Conservation (phyloP, 2,329 filamentous ascomycete genomes). For the Colletotrichum spinosum region DNA sequence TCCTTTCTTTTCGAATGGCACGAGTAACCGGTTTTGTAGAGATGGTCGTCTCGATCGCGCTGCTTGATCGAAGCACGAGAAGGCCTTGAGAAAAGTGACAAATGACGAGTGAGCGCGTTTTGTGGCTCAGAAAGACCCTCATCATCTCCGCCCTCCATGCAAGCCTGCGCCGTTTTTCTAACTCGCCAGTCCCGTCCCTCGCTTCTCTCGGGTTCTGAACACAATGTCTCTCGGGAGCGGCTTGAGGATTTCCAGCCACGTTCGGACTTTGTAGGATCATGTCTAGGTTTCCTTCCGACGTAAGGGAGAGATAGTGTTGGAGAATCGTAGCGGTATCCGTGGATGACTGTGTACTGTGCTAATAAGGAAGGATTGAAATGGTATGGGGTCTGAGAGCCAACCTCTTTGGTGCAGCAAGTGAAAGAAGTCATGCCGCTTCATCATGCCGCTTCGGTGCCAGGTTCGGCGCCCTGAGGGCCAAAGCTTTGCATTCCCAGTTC, state of each 20-base stretch:
- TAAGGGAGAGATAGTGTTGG: too few species aligned
- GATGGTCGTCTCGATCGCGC: slow-evolving; percentile 1
- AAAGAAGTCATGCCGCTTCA: too few species aligned
- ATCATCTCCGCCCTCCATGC: background rate
- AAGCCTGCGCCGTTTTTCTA: background rate
- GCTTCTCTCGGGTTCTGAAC: background rate
- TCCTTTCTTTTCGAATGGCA: slow-evolving; percentile 18
- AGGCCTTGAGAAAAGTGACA: slow-evolving; percentile 12
- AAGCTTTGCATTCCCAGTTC: background rate
- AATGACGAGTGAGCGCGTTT: slow-evolving; percentile 15
- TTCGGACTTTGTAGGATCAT: background rate
- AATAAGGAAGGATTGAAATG: too few species aligned
- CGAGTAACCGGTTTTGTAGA: slow-evolving; percentile 6
- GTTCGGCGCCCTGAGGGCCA: too few species aligned
- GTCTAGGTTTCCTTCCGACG: background rate
- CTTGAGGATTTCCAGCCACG: slow-evolving; percentile 21
- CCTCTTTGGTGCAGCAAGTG: too few species aligned
- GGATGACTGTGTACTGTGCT: too few species aligned
- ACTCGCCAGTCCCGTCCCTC: slow-evolving; percentile 2
- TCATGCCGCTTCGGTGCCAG: too few species aligned
- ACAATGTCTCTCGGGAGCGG: slow-evolving; percentile 23
- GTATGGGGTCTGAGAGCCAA: too few species aligned
- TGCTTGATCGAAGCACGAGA: slow-evolving; percentile 1
- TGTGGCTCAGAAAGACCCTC: slow-evolving; percentile 4
- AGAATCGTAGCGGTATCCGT: background rate